Conservation (phyloP, 2,329 filamentous ascomycete species). For the Sporothrix euskadiensis region DNA sequence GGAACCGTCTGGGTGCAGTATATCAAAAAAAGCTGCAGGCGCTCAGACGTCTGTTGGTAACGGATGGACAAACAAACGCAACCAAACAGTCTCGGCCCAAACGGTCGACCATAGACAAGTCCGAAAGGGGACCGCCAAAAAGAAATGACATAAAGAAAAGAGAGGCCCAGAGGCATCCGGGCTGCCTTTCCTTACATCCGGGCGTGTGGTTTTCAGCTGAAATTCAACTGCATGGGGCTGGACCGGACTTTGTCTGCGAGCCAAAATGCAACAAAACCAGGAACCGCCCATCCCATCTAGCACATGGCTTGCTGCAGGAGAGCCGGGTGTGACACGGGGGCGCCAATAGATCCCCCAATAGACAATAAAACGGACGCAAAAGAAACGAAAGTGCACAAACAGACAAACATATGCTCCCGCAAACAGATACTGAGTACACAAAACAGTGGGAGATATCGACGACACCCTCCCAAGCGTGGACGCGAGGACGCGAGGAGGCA, state of each 20-base stretch:
- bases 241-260: not conserved
- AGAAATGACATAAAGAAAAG: not conserved
- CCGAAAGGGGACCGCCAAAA: not conserved
- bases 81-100: not conserved
- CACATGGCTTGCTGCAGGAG: slow-evolving; percentile 19
- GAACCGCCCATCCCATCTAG: not conserved
- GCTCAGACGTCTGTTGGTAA: not conserved
- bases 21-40: not conserved
- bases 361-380: not conserved
- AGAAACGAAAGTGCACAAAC: not conserved
- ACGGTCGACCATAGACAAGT: not conserved
- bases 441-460: not conserved
- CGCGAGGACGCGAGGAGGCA: slow-evolving; percentile 9
- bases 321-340: slow-evolving; percentile 13
- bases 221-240: not conserved
- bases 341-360: not conserved
- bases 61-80: not conserved
- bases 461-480: not conserved
- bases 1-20: not conserved
- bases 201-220: slow-evolving; percentile 8
- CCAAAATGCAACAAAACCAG: not conserved
- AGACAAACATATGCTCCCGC: not conserved
- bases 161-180: not conserved
- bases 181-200: slow-evolving; percentile 2
- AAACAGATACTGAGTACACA: not conserved